Evolutionary conservation across 2,329 filamentous ascomycete genomes (phyloP), one percentile per base, ranked within the genome.

Genomic region (Grosmannia clavigera): DNA sequence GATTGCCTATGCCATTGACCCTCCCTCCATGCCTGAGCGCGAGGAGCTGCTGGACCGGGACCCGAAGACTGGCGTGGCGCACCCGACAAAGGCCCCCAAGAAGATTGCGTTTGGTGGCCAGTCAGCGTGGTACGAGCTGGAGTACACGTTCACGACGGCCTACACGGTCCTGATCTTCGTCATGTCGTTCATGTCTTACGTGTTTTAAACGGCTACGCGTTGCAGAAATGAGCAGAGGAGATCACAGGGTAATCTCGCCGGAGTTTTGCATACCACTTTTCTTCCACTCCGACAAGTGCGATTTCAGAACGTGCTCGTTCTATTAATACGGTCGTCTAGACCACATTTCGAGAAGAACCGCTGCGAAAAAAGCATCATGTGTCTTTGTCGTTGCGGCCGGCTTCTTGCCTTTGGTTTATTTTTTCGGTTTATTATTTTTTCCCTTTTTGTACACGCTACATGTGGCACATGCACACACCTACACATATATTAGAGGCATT

Each of bases 1-100:
- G 0, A 75, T 86, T 52, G 73, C 75, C 2, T 86, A 86, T 66
- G 80, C 81, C 27, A 78, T 85, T 58, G 79, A 79, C 64, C 83
- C 83, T 1, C 83, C 83, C 0, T 70, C 67, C 3, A 77, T 83
- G 72, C 80, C 81, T 0, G 78, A 82, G 38, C 76, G 83, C 19
- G 81, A 85, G 67, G 75, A 80, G 3, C 70, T 86, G 25, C 71
- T 86, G 57, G 71, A 74, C 6, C 74, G 81, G 12, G 82, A 85
- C 65, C 70, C 74, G 35, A 78, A 79, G 70, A 81, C 78, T 6
- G 73, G 74, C 25, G 74, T 81, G 27, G 78, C 78, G 3, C 74
- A 80, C 64, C 79, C 80, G 3, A 76, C 67, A 3, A 60, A 61
- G 48, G 59, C 68, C 59, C 71, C 70, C 65, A 77, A 76, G 70